Evolutionary conservation across 2,329 filamentous ascomycete species (phyloP), one percentile per base, ranked within the genome.

Genomic region (Tricladium varicosporioides): DNA sequence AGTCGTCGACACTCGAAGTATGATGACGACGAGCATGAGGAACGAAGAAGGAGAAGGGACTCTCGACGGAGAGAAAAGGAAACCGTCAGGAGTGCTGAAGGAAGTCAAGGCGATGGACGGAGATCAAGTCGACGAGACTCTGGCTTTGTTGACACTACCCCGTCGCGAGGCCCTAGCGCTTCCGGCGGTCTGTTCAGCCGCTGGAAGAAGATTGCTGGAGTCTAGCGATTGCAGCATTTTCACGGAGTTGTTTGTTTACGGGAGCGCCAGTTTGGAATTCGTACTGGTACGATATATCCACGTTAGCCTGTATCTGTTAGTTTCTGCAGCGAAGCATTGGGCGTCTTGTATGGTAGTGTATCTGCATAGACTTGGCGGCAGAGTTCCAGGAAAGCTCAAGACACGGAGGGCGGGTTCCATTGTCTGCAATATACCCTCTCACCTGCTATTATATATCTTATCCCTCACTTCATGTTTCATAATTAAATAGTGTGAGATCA

Each of bases 91-190:
- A 69, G 64, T 43, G 63, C 60, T 4, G 70, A 69, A 56, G 68
- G 67, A n/a, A 71, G 69, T 57, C 65, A 70, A 56, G 67, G 63
- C 11, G 65, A 69, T 47, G 64, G 59, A 14, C 55, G 63, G 27
- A 51, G 68, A 48, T 64, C 61, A 16, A 65, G 62, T 33, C 60
- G 63, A 18, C 59, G 65, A 55, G 64, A 67, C 49, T 66, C 65
- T 47, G 63, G 62, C 5, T 63, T 67, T 47, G 56, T 65, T 19
- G 67, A 70, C 16, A 76, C 76, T 5, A 52, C 48, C 4, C 47
- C 52, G 2, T 80, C 87, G 47, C 80, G 85, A 48, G 81, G 86
- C 19, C 80, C 85, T 19, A 88, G 78, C 1, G 63, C 91, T 73
- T 83, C 94, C 54, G 95, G 77, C 16, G 90, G 85, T 22, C 82